These are phyloP conservation scores for Gossypium longicalyx DNA, from an alignment of 345 rosid species.

Conservation along the genomic window DNA sequence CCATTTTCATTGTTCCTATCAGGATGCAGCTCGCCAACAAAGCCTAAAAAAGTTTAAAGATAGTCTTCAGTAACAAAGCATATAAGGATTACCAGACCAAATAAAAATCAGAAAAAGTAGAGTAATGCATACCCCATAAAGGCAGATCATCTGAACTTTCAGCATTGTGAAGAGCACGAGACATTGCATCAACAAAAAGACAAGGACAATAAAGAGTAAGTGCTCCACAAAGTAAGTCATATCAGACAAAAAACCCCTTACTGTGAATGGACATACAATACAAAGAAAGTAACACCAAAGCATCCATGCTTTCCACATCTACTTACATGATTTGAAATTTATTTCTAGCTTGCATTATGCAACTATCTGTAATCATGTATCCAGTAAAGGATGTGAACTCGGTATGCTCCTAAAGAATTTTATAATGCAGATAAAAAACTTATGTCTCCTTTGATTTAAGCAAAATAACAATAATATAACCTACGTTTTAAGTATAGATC, in stretches of 20 bases:
- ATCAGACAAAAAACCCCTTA: constrained; percentile 6
- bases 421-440: background rate
- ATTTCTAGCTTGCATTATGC: constrained; percentile 2
- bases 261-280: background rate
- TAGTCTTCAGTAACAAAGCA: background rate
- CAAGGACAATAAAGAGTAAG: constrained; percentile 26
- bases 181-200: constrained; percentile 18
- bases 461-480: background rate
- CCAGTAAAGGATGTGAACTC: background rate
- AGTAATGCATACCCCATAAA: constrained; percentile 67
- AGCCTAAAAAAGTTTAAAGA: constrained; percentile 42
- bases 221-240: background rate
- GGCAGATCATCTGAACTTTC: constrained; percentile 89
- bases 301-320: background rate
- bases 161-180: constrained; percentile 22
- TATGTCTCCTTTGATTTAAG: background rate
- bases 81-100: background rate
- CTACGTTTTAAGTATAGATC: no score
- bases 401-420: background rate
- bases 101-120: background rate
- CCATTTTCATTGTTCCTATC: constrained; percentile 71
- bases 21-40: constrained; percentile 75
- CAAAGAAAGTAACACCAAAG: background rate
- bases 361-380: background rate
- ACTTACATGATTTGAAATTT: background rate